Percentiles rank a stretch among this genome's conserved stretches.
These are phyloP conservation scores for Moesziomyces aphidis DNA, from an alignment of 1,284 basidiomycete genomes.

Conservation along the genomic window DNA sequence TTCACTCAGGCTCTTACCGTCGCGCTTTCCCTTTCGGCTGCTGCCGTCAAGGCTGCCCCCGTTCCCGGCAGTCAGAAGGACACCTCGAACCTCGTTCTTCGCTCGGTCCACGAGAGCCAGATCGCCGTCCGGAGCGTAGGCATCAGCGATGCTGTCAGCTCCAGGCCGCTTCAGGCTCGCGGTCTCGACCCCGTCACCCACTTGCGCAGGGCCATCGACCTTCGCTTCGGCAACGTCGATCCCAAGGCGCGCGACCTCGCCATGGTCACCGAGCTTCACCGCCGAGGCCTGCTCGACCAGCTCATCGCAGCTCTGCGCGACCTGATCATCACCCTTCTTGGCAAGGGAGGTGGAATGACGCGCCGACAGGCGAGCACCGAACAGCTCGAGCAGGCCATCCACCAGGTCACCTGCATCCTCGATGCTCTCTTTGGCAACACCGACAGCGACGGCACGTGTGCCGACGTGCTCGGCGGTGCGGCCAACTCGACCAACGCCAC, in stretches of 20 bases:
- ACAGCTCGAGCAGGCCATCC: constrained; percentile 41
- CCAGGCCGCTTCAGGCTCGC: constrained; percentile 30
- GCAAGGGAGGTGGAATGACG: constrained; percentile 32
- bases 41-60: constrained; percentile 41
- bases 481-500: constrained; percentile 44
- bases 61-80: constrained; percentile 13
- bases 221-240: constrained; percentile 32
- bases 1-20: constrained; percentile 50
- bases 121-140: constrained; percentile 23
- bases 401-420: constrained; percentile 50
- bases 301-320: constrained; percentile 48
- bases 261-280: constrained; percentile 48
- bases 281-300: constrained; percentile 52
- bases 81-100: constrained; percentile 18
- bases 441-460: constrained; percentile 34
- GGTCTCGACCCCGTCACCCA: constrained; percentile 28
- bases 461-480: constrained; percentile 23
- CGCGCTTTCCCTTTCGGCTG: constrained; percentile 49
- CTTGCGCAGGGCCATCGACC: constrained; percentile 33
- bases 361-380: constrained; percentile 33
- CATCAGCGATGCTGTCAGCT: constrained; percentile 20
- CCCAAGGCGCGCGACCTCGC: constrained; percentile 37
- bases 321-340: constrained; percentile 49
- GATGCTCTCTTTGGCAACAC: constrained; percentile 47
- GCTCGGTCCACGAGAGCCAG: constrained; percentile 26